Base-by-base conservation (phyloP, 2,329 filamentous ascomycete genomes). In the Pyrenochaeta sp. region DNA sequence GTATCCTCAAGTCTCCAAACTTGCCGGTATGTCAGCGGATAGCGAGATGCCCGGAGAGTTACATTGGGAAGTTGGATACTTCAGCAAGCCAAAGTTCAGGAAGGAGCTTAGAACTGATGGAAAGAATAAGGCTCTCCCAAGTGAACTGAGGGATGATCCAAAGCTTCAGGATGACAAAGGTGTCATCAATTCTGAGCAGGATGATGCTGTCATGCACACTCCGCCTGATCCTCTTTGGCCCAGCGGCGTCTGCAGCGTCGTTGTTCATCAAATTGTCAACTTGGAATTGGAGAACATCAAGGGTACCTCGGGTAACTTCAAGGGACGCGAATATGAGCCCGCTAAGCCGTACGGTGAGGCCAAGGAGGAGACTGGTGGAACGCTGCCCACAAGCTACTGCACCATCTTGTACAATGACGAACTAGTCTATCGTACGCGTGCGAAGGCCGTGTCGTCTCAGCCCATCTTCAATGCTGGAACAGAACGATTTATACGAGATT, bases 381-480 rank as follows among this genome's bases (percentile, higher is more conserved):
- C 86, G 35, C 76, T 97, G 20, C 94, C 94, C 0, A 96, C 88
- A 49, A 89, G 90, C 26, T 99, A 99, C 74, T 96, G 92, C 74
- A 96, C 91, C 1, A 92, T 99, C 41, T 74, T 94, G 8, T 79
- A 89, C 69, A 96, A 96, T 57, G 93, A 97, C 62, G 85, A 95
- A 60, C 73, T 96, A 57, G 79, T 91, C 13, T 97, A 96, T 77
- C 91, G 93, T 64, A 97, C 93, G n/a, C 84, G 94, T 63, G 84
- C 90, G 23, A 97, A 99, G 77, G 92, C 92, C 3, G 88, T 96
- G 6, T 95, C 89, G 23, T 95, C 90, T 38, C 92, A 95, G 68
- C 94, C 94, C 1, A 96, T 97, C 53, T 97, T 96, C 80, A 96
- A 97, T 60, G 92, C 94, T 3, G 93, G 93, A 47, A 96, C 92